phyloP scores from a whole-genome alignment of 179 eudicot species.

The Vitellaria paradoxa region DNA sequence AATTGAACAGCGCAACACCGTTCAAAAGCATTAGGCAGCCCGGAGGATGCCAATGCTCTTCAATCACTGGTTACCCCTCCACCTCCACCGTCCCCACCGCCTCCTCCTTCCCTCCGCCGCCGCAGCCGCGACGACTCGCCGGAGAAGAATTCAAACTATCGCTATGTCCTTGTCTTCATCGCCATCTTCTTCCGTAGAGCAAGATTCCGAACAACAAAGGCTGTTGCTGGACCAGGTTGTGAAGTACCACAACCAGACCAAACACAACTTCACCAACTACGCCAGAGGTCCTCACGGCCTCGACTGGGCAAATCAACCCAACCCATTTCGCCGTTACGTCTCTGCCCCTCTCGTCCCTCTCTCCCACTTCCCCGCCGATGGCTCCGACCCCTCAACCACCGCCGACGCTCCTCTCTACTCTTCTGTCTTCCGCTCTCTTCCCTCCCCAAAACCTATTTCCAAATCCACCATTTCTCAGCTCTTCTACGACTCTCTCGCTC shows the following conservation, averaged over 20 bases:
- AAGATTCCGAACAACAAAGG: constrained; percentile 11
- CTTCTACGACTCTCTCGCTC: constrained; percentile 72
- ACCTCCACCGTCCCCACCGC: constrained; percentile 24
- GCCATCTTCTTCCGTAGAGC: constrained; percentile 1
- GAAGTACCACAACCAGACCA: constrained; percentile 78
- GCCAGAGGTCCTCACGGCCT: constrained; percentile 64
- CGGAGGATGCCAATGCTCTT: constrained; percentile 12
- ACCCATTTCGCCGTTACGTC: constrained; percentile 79
- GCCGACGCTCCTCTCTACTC: constrained; percentile 35
- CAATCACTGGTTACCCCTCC: constrained; percentile 21
- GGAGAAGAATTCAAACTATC: neutral
- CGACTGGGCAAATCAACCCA: constrained; percentile 94
- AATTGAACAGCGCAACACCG: neutral
- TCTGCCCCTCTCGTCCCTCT: constrained; percentile 58
- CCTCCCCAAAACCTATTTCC: constrained; percentile 55
- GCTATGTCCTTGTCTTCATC: constrained; percentile 30
- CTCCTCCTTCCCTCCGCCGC: constrained; percentile 10
- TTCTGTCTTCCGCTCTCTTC: constrained; percentile 49
- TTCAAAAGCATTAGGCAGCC: neutral
- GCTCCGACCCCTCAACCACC: constrained; percentile 3
- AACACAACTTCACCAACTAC: constrained; percentile 61
- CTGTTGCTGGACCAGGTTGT: constrained; percentile 32
- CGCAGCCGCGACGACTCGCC: constrained; percentile 16
- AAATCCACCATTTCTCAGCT: constrained; percentile 58
- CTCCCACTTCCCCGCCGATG: constrained; percentile 38